Evolutionary conservation across 2,329 filamentous ascomycete species (phyloP).

Genomic region (Hypoxylon sp.): DNA sequence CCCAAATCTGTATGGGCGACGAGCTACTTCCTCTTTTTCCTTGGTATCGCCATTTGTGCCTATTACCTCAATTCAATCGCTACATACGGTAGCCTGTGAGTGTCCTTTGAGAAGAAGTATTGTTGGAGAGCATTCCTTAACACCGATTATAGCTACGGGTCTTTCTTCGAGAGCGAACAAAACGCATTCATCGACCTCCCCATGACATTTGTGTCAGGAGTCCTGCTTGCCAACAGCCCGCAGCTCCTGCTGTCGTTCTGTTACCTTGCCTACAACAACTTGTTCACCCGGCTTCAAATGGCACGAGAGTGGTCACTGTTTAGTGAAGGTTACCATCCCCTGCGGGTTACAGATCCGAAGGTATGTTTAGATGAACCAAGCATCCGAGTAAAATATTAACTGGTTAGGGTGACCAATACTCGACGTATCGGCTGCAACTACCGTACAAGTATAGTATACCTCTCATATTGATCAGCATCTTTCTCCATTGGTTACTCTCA

Average conservation of each 20-base stretch:
- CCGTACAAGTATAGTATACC: slow-evolving; percentile 60
- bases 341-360: slow-evolving; percentile 57
- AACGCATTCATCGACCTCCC: slow-evolving; percentile 27
- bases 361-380: slow-evolving; percentile 11
- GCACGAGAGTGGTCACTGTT: slow-evolving; percentile 61
- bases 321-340: slow-evolving; percentile 48
- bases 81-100: background rate
- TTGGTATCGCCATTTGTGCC: slow-evolving; percentile 26
- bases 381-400: slow-evolving; percentile 1
- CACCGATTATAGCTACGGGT: slow-evolving; percentile 1
- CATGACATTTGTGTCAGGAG: slow-evolving; percentile 33
- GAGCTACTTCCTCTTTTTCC: slow-evolving; percentile 40
- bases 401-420: slow-evolving; percentile 53
- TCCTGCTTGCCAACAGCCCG: slow-evolving; percentile 56
- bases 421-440: slow-evolving; percentile 58
- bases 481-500: slow-evolving; percentile 62
- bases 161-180: slow-evolving; percentile 34
- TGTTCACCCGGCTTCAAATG: slow-evolving; percentile 61
- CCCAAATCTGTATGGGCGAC: slow-evolving; percentile 40
- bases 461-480: slow-evolving; percentile 53
- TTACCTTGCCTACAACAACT: slow-evolving; percentile 59
- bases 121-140: background rate
- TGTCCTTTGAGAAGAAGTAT: background rate
- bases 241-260: slow-evolving; percentile 59
- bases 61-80: slow-evolving; percentile 18